Evolutionary conservation across 352 stramenopile genomes (phyloP), one percentile per base, ranked within the genome.

Genomic region (Thraustotheca clavata): DNA sequence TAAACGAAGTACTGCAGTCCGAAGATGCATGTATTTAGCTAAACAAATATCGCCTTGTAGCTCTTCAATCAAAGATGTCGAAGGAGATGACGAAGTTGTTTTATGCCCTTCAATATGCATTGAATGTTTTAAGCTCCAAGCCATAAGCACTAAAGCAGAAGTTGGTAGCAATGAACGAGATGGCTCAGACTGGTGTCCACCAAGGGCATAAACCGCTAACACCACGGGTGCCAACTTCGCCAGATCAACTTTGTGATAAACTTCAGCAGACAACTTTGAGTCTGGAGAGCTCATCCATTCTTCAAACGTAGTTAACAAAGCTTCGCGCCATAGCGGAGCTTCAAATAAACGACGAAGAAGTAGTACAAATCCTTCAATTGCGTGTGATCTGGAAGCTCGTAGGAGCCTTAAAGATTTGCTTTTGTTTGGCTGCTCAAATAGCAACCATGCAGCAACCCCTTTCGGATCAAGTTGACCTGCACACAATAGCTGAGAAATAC

Each of bases 11-110:
- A 65, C 41, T 27, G 35, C 11, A 9, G 12, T 16, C 3, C 57
- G 57, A 39, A 65, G 7, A n/a, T 65, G 57, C 38, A 54, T 55
- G 40, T 65, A 41, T 14, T 24, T 39, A 2, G 57, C 57, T 14
- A 65, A 26, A 22, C 46, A 33, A 54, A 65, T 40, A 46, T 65
- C 57, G n/a, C 57, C 18, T 20, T 38, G 35, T 32, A 65, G 52
- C 35, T 65, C 57, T 1, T 49, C 11, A 24, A 31, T 7, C n/a
- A 31, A 52, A 24, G 43, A 52, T 2, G 7, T 31, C 18, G 38
- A 33, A 1, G 57, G 9, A 27, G 27, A 29, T 6, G 26, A 16
- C 36, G 43, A 18, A 1, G 43, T 24, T 2, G 43, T 11, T 24
- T 52, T 31, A 32, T 65, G 57, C 16, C 38, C 57, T 18, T 39